Evolutionary conservation across 805 yeast species (phyloP).

Genomic region (Ogataea paradorogensis): DNA sequence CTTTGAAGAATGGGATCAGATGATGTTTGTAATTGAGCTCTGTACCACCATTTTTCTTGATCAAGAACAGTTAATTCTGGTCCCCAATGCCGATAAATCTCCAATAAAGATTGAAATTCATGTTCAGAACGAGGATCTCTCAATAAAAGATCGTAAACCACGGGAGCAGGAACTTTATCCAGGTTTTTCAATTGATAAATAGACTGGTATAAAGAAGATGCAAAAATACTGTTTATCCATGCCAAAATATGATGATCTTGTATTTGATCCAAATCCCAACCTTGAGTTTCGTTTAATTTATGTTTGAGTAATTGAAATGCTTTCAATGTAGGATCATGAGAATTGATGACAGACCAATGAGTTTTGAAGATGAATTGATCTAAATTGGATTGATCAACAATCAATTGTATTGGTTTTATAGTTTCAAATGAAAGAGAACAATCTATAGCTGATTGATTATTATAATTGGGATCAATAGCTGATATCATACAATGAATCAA

Average conservation of each 20-base stretch:
- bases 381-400: neutral
- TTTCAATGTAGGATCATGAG: slow-evolving; percentile 1
- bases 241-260: slow-evolving; percentile 20
- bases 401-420: slow-evolving; percentile 3
- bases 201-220: slow-evolving; percentile 19
- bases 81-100: slow-evolving; percentile 23
- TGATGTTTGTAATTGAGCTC: slow-evolving; percentile 17
- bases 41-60: slow-evolving; percentile 27
- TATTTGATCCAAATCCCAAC: slow-evolving; percentile 22
- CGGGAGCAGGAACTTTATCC: slow-evolving; percentile 22
- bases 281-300: slow-evolving; percentile 20
- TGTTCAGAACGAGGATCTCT: slow-evolving; percentile 25
- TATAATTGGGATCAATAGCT: slow-evolving; percentile 13
- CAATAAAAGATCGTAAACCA: slow-evolving; percentile 31
- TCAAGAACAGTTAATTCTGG: slow-evolving; percentile 23
- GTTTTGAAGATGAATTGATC: slow-evolving; percentile 5
- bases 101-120: slow-evolving; percentile 26
- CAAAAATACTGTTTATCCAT: slow-evolving; percentile 31
- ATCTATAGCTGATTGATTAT: slow-evolving; percentile 3
- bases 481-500: slow-evolving; percentile 20
- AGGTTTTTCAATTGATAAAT: slow-evolving; percentile 17
- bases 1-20: slow-evolving; percentile 13
- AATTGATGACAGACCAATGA: slow-evolving; percentile 4
- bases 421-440: slow-evolving; percentile 5
- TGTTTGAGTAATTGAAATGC: slow-evolving; percentile 20